Evolutionary conservation across 2,329 filamentous ascomycete genomes (phyloP).

Genomic region (Pezicula neosporulosa): DNA sequence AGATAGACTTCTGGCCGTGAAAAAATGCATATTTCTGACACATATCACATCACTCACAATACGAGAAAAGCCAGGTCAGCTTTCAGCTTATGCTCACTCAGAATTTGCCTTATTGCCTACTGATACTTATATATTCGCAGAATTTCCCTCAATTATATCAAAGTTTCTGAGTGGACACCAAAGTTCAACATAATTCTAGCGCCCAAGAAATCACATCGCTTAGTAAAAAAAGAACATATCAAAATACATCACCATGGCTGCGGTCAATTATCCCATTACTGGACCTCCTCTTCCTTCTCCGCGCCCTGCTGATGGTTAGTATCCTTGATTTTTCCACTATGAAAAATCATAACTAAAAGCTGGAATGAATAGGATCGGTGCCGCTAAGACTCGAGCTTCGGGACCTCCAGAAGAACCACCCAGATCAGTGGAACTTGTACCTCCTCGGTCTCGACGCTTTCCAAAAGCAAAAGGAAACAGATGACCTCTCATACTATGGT

Average conservation of each 20-base stretch:
- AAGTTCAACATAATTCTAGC: no score
- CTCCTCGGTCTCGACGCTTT: conserved; percentile 65
- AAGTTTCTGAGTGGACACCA: no score
- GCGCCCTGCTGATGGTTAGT: conserved; percentile 15
- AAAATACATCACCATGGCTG: conserved; percentile 6
- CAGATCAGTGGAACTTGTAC: conserved; percentile 72
- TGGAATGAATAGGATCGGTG: conserved; percentile 13
- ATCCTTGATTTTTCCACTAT: background rate
- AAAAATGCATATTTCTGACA: no score
- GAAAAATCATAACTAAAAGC: background rate
- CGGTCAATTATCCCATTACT: conserved; percentile 15
- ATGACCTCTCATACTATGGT: conserved; percentile 72
- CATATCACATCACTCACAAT: no score
- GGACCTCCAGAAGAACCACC: conserved; percentile 53
- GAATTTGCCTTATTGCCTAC: no score
- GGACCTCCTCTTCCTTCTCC: conserved; percentile 13
- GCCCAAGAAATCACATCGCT: background rate
- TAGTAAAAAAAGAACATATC: background rate
- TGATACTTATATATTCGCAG: no score
- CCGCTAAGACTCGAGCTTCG: conserved; percentile 62
- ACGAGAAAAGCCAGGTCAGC: no score
- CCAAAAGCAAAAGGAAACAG: conserved; percentile 66
- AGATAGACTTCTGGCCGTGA: no score
- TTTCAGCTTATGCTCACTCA: no score
- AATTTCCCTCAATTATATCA: no score